Evolutionary conservation across 805 yeast species (phyloP).

Genomic region (Candida sonorensis): DNA sequence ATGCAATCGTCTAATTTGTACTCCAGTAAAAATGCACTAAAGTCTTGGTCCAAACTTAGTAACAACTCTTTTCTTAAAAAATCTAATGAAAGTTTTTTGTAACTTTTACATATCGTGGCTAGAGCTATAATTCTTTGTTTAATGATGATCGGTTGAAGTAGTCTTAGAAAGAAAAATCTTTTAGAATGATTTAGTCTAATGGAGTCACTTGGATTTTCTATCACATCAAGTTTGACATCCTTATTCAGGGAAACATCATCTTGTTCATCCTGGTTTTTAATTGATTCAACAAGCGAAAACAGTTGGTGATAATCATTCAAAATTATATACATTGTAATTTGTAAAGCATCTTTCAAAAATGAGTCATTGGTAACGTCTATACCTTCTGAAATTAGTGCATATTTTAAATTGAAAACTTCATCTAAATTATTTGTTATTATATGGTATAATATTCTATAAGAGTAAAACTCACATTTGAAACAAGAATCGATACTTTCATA

Average conservation of each 20-base stretch:
- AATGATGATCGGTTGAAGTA: constrained; percentile 47
- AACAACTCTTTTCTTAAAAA: constrained; percentile 13
- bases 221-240: constrained; percentile 1
- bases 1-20: constrained; percentile 31
- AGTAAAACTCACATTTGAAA: constrained; percentile 54
- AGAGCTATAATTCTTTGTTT: constrained; percentile 55
- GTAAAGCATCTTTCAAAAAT: constrained; percentile 28
- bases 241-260: constrained; percentile 2
- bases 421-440: constrained; percentile 62
- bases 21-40: constrained; percentile 35
- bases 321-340: constrained; percentile 27
- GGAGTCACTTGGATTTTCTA: constrained; percentile 11
- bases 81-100: constrained; percentile 35
- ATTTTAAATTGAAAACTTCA: constrained; percentile 42
- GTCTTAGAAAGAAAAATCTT: constrained; percentile 19
- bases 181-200: constrained; percentile 14
- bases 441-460: constrained; percentile 69
- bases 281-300: constrained; percentile 32
- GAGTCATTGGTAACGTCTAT: constrained; percentile 11
- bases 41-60: constrained; percentile 29
- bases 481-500: constrained; percentile 36
- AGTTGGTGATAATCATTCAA: constrained; percentile 47
- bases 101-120: constrained; percentile 48
- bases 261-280: constrained; percentile 27
- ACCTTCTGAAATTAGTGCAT: constrained; percentile 12